These are phyloP conservation scores for Metarhizium guizhouense DNA, from an alignment of 2,329 filamentous ascomycete genomes.

Conservation along the genomic window DNA sequence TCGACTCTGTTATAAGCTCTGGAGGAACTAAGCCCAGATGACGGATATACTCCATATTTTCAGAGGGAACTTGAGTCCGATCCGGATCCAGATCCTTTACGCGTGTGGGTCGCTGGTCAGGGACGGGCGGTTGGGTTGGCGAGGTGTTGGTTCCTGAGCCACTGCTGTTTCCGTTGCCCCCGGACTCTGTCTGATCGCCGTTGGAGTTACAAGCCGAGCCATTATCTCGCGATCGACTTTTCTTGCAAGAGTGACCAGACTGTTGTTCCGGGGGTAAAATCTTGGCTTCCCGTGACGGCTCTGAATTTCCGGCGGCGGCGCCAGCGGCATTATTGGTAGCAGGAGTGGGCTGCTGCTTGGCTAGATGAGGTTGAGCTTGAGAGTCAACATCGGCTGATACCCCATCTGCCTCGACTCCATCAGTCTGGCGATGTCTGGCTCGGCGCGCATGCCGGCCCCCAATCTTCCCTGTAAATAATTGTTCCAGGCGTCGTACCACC, in stretches of 20 bases:
- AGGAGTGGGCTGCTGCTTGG: conserved; percentile 24
- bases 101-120: conserved; percentile 68
- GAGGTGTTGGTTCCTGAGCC: conserved; percentile 28
- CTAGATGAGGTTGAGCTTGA: conserved; percentile 17
- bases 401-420: not conserved
- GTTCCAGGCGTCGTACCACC: conserved; percentile 67
- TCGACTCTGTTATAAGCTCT: conserved; percentile 37
- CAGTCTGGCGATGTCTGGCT: conserved; percentile 12
- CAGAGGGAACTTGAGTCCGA: conserved; percentile 62
- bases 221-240: conserved; percentile 33
- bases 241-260: conserved; percentile 23
- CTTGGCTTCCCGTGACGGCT: conserved; percentile 37
- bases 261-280: conserved; percentile 30
- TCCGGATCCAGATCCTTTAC: conserved; percentile 71
- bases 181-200: conserved; percentile 36
- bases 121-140: conserved; percentile 29
- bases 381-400: conserved; percentile 18
- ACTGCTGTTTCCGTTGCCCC: conserved; percentile 22
- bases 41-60: conserved; percentile 73
- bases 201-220: conserved; percentile 37
- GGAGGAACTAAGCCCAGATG: conserved; percentile 61
- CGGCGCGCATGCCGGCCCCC: conserved; percentile 28
- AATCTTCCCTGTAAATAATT: conserved; percentile 70
- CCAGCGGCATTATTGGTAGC: conserved; percentile 1
- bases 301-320: conserved; percentile 9